Base-by-base conservation (phyloP, 805 yeast species). In the Sungouiella thailandica region DNA sequence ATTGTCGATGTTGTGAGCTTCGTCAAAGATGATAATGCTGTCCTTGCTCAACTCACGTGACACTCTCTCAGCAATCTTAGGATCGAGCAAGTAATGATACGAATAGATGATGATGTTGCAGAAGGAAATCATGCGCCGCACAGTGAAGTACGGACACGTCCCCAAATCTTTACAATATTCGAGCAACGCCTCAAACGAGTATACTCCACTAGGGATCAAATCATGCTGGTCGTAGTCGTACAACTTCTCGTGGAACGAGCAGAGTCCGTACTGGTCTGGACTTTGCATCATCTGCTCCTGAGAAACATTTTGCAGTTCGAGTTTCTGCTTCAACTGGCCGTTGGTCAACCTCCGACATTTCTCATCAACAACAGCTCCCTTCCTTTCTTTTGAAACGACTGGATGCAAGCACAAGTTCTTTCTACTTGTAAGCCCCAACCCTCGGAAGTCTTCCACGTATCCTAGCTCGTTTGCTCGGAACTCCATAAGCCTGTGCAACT, bases 1-100 rank as follows among this genome's bases (percentile, higher is more conserved):
- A 68, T 93, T 93, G 70, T 93, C 98, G 36, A 93, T 93, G 62
- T 93, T 93, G 59, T 93, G 99, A 30, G 98, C 98, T 65, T 93
- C 99, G 63, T 93, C 99, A 55, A 93, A 93, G 25, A 93, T 94
- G 41, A 93, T 83, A 39, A 93, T 93, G 35, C 94, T 76, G 52
- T 93, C 97, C 46, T 88, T 86, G 13, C 95, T 84, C 32, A 93
- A 72, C 53, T 93, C 97, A 43, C 73, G 77, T 4, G 97, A 88
- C 14, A 93, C 99, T 41, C 98, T 70, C 44, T 88, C 96, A 2
- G 97, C 93, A 57, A 93, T 93, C 55, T 93, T 93, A 14, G 99
- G 99, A 56, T 93, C 99, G 46, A 93, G 69, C 37, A 93, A 65
- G 69, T 93, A 93, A 62, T 93, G 99, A 60, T 93, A 93, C 3